phyloP scores from a whole-genome alignment of 257 asterid species.

The Solanum chiquidenum region DNA sequence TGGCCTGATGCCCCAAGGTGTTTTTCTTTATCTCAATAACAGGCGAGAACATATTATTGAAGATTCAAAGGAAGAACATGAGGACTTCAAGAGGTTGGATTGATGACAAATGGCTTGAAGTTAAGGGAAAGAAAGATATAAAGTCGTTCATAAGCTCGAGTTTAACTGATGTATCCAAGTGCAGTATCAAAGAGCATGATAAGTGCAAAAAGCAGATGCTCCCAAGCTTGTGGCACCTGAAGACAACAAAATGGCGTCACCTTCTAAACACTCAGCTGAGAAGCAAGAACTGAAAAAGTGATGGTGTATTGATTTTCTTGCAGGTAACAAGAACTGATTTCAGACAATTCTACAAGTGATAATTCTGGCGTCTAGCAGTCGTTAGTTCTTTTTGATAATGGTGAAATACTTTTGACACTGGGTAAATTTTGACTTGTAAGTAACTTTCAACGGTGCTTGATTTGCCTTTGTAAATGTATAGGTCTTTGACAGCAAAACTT shows the following conservation, averaged over 20 bases:
- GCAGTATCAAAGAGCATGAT: neutral
- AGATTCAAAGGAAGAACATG: conserved; percentile 19
- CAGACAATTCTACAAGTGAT: neutral
- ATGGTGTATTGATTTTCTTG: neutral
- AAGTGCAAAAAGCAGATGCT: neutral
- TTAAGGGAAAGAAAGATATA: conserved; percentile 27
- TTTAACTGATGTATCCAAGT: neutral
- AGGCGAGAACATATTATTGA: conserved; percentile 37
- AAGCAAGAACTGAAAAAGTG: neutral
- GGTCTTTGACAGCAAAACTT: neutral
- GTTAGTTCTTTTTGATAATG: neutral
- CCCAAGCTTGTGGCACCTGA: neutral
- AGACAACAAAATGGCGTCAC: neutral
- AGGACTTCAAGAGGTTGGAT: conserved; percentile 57
- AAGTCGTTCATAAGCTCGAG: conserved; percentile 9
- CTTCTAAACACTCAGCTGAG: neutral
- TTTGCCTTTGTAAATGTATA: neutral
- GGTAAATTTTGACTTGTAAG: neutral
- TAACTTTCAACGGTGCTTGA: neutral
- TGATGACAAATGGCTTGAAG: conserved; percentile 31
- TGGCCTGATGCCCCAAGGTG: neutral
- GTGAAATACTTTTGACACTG: neutral
- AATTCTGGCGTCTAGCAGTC: neutral
- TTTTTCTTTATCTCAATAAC: neutral
- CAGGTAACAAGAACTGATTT: neutral